Evolutionary conservation across 768 basidiomycete genomes (phyloP).

Genomic region (Boletus vinaceobasis): DNA sequence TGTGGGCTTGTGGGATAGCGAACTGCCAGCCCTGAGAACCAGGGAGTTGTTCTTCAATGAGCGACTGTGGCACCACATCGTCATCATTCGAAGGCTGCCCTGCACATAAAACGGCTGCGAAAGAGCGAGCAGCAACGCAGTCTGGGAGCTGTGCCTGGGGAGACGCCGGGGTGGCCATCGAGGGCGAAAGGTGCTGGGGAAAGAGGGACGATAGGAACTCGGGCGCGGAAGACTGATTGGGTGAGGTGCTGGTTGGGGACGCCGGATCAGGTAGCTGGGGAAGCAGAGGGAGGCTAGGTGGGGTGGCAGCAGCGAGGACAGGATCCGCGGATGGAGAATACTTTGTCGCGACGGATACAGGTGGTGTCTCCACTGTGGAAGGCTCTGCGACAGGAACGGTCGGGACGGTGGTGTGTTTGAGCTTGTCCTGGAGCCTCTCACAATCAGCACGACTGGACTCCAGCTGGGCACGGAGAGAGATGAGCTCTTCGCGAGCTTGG

Average conservation of each 20-base stretch:
- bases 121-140: slow-evolving; percentile 34
- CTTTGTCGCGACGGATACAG: background rate
- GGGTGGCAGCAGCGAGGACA: background rate
- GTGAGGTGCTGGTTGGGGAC: background rate
- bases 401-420: slow-evolving; percentile 7
- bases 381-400: slow-evolving; percentile 1
- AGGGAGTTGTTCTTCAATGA: slow-evolving; percentile 20
- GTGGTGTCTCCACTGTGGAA: background rate
- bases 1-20: slow-evolving; percentile 9
- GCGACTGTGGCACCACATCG: slow-evolving; percentile 20
- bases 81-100: slow-evolving; percentile 27
- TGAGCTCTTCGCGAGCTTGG: slow-evolving; percentile 32
- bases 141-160: slow-evolving; percentile 34
- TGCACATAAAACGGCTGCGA: slow-evolving; percentile 31
- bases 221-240: slow-evolving; percentile 13
- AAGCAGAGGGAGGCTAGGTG: slow-evolving; percentile 5
- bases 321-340: slow-evolving; percentile 5
- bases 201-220: slow-evolving; percentile 20
- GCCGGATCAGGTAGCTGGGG: background rate
- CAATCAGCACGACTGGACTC: slow-evolving; percentile 33
- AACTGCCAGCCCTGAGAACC: slow-evolving; percentile 25
- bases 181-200: slow-evolving; percentile 20
- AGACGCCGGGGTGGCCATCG: slow-evolving; percentile 32
- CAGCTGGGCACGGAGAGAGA: slow-evolving; percentile 32
- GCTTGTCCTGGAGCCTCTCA: slow-evolving; percentile 29